A percentile compares a stretch with the other conserved stretches of the same genome.
phyloP scores from a whole-genome alignment of 371 early-diverging fungal genomes.

The Thermomucor indicae-seudaticae region DNA sequence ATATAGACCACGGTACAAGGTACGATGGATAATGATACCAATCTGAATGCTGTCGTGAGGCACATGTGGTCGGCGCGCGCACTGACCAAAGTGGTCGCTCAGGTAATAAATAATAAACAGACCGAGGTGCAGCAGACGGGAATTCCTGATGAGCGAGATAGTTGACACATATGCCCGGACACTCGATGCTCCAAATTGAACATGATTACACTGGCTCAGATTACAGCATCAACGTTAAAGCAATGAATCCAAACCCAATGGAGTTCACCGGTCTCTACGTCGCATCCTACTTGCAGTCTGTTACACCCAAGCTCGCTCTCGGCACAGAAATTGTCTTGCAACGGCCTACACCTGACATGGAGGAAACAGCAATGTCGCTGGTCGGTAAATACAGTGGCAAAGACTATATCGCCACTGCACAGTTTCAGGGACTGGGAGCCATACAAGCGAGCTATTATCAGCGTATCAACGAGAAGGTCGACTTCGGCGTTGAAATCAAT shows the following conservation, averaged over 20 bases:
- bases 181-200: conserved; percentile 90
- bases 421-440: conserved; percentile 80
- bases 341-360: conserved; percentile 79
- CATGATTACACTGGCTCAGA: conserved; percentile 89
- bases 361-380: conserved; percentile 76
- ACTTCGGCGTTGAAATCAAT: conserved; percentile 92
- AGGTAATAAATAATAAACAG: conserved; percentile 43
- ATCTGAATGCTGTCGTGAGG: conserved; percentile 46
- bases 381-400: conserved; percentile 72
- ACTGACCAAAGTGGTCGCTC: conserved; percentile 77
- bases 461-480: conserved; percentile 89
- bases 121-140: background rate
- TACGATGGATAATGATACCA: conserved; percentile 84
- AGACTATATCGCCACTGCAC: conserved; percentile 78
- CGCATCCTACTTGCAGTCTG: conserved; percentile 88
- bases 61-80: conserved; percentile 38
- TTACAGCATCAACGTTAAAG: conserved; percentile 84
- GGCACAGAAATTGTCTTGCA: conserved; percentile 89
- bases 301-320: conserved; percentile 76
- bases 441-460: conserved; percentile 88
- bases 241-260: conserved; percentile 89
- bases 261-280: conserved; percentile 89
- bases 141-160: conserved; percentile 6
- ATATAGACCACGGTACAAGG: conserved; percentile 81
- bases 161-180: conserved; percentile 68